Percentiles rank a stretch among this genome's conserved stretches.
Evolutionary conservation across 441 rosid genomes (phyloP).

Genomic region (Aleurites moluccanus): DNA sequence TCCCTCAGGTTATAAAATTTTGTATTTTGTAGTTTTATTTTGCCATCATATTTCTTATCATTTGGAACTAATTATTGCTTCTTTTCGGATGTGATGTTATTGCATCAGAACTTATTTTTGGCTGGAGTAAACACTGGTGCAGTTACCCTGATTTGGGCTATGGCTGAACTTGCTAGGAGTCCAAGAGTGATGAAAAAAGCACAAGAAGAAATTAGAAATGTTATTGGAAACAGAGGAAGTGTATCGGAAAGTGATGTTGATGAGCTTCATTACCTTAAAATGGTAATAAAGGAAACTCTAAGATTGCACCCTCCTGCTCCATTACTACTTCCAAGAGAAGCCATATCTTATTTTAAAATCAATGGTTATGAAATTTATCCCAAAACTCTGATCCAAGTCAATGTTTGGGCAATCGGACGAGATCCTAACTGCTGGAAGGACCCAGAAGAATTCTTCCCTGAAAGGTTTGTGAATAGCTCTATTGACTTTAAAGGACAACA

Average conservation of each 20-base stretch:
- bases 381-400: constrained; percentile 47
- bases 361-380: constrained; percentile 38
- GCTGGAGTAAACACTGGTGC: constrained; percentile 47
- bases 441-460: constrained; percentile 50
- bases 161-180: constrained; percentile 47
- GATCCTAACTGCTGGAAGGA: constrained; percentile 56
- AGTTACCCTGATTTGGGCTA: constrained; percentile 46
- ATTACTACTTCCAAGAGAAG: constrained; percentile 48
- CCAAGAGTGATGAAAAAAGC: constrained; percentile 53
- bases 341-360: constrained; percentile 38
- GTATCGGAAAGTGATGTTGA: constrained; percentile 33
- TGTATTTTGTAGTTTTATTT: not conserved
- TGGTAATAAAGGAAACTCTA: constrained; percentile 55
- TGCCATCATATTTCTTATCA: not conserved
- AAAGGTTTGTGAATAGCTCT: constrained; percentile 48
- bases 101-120: constrained; percentile 39
- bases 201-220: constrained; percentile 44
- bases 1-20: not conserved
- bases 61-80: not conserved
- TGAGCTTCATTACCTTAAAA: constrained; percentile 39
- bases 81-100: not conserved
- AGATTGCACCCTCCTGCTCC: constrained; percentile 58
- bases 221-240: constrained; percentile 26
- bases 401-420: constrained; percentile 61
- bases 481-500: constrained; percentile 51